Evolutionary conservation across 1,284 basidiomycete species (phyloP), one percentile per base, ranked within the genome.

Genomic region (Termitomyces sp.): DNA sequence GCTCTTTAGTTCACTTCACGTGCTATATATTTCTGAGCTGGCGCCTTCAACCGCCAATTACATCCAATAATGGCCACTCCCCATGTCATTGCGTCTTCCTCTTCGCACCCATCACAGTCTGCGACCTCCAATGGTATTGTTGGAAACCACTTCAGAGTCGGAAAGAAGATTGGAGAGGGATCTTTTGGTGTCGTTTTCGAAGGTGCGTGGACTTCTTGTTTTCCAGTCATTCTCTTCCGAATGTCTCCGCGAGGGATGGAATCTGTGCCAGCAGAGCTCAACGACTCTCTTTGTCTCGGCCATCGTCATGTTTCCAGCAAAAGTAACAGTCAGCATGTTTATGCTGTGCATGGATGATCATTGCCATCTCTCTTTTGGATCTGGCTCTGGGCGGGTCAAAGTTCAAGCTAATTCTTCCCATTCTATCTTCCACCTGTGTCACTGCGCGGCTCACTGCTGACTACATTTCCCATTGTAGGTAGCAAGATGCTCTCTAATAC

Each of bases 151-250:
- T 90, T 83, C 67, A 80, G 84, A 59, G 88, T 92, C 54, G 89
- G 89, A 55, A 90, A 90, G 81, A 92, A 91, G 79, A 90, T 92
- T 66, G 89, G 89, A 56, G 90, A 92, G 72, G 90, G 90, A 58
- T 88, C 86, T 15, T 92, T 92, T 67, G 88, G 88, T 68, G 88
- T 91, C 56, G 86, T 91, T 17, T 90, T 89, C 63, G 87, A 90
- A 74, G 88, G 88, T 86, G 46, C 42, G 74, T 58, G 21, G 57
- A 51, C 42, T 34, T 34, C 2, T 5, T 33, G 19, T 45, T 13
- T 12, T 12, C 0, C 30, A 3, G 15, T 5, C 9, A 26, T 21
- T 43, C 21, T 38, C 30, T 21, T 44, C 41, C 49, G 51, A 31
- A 39, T 17, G 30, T 34, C 15, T 52, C 40, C 38, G 55, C 39